A percentile compares a stretch with the other conserved stretches of the same genome.
These are phyloP conservation scores for Rutstroemia sydowiana DNA, from an alignment of 2,329 filamentous ascomycete genomes.

Conservation along the genomic window DNA sequence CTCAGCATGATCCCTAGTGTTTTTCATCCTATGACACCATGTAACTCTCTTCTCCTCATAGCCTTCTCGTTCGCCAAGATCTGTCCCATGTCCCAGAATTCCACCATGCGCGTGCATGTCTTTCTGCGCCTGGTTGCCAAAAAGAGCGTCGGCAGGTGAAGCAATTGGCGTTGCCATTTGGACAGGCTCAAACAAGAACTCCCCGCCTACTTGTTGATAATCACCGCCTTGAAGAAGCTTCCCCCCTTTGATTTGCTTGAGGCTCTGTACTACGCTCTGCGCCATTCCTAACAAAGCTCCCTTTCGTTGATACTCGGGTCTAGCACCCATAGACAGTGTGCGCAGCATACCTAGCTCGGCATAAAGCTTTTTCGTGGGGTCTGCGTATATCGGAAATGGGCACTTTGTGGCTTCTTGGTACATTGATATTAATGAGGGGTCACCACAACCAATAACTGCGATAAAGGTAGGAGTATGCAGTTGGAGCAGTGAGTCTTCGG, in stretches of 20 bases:
- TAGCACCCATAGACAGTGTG: constrained; percentile 38
- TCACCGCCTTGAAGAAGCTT: constrained; percentile 43
- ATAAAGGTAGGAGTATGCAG: constrained; percentile 33
- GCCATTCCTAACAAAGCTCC: constrained; percentile 34
- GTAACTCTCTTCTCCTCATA: constrained; percentile 53
- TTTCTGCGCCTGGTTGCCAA: not conserved
- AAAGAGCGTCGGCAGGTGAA: constrained; percentile 3
- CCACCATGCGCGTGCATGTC: constrained; percentile 11
- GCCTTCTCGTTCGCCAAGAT: constrained; percentile 10
- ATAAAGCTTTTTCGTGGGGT: constrained; percentile 47
- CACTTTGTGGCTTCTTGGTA: constrained; percentile 42
- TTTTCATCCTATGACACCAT: constrained; percentile 79
- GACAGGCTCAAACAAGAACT: constrained; percentile 31
- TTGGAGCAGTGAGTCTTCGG: constrained; percentile 25
- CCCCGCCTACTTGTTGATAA: constrained; percentile 43
- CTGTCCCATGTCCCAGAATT: constrained; percentile 10
- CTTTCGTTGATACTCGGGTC: constrained; percentile 43
- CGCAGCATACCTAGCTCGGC: constrained; percentile 45
- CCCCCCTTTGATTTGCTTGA: constrained; percentile 34
- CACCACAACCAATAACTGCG: constrained; percentile 49
- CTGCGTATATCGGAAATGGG: constrained; percentile 49
- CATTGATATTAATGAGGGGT: constrained; percentile 45
- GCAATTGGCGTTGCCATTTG: constrained; percentile 17
- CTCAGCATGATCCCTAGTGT: constrained; percentile 70
- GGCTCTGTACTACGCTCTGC: constrained; percentile 36